Conservation (phyloP, 2,329 filamentous ascomycete genomes). For the Colletotrichum cereale region DNA sequence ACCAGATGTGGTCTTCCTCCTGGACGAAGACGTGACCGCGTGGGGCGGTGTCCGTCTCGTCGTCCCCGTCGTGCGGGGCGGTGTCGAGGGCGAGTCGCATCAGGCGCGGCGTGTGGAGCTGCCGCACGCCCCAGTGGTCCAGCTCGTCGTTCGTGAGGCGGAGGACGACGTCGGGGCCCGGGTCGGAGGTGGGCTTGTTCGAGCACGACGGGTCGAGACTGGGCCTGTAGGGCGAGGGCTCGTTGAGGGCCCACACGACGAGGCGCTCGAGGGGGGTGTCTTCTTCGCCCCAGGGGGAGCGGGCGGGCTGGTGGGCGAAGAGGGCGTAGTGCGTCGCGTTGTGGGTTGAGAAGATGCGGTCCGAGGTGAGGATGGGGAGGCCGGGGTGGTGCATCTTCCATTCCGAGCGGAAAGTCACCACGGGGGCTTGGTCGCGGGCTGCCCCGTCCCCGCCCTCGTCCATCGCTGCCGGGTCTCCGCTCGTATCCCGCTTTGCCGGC, state of each 20-base stretch:
- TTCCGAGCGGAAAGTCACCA: constrained; percentile 66
- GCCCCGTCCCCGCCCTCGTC: neutral
- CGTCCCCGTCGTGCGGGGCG: constrained; percentile 49
- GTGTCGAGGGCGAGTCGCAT: constrained; percentile 64
- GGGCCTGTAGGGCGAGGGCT: constrained; percentile 60
- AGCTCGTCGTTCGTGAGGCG: constrained; percentile 65
- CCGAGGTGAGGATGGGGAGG: constrained; percentile 64
- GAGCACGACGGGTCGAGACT: constrained; percentile 58
- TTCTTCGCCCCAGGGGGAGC: constrained; percentile 67
- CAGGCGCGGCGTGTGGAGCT: constrained; percentile 63
- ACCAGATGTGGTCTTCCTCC: constrained; percentile 67
- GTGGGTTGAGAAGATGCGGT: constrained; percentile 74
- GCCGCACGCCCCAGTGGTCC: constrained; percentile 64
- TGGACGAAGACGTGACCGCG: constrained; percentile 64
- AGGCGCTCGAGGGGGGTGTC: constrained; percentile 70
- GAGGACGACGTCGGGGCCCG: constrained; percentile 53
- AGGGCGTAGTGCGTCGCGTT: constrained; percentile 70
- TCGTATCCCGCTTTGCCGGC: neutral
- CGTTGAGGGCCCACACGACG: constrained; percentile 70
- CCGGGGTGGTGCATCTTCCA: constrained; percentile 72
- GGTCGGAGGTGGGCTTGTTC: constrained; percentile 1
- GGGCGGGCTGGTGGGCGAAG: constrained; percentile 72
- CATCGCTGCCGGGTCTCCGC: neutral
- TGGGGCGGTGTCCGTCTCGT: neutral
- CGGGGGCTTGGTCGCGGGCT: neutral